Evolutionary conservation across 2,329 filamentous ascomycete species (phyloP).

Genomic region (Phaeoacremonium minimum): DNA sequence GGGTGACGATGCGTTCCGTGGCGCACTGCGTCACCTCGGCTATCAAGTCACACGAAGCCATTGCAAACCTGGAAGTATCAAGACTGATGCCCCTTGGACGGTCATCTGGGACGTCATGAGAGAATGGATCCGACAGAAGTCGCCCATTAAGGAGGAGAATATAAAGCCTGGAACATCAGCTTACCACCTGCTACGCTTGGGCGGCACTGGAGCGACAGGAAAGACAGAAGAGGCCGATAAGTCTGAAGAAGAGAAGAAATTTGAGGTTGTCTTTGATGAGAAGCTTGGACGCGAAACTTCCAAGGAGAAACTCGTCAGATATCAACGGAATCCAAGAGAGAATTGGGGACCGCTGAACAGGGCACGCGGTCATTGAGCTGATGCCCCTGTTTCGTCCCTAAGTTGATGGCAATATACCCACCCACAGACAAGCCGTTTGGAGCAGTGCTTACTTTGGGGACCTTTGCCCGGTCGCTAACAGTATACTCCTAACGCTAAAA

Average conservation of each 20-base stretch:
- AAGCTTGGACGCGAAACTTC: slow-evolving; percentile 66
- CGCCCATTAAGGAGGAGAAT: slow-evolving; percentile 69
- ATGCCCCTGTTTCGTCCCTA: no score
- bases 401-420: no score
- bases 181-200: slow-evolving; percentile 59
- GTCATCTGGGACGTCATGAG: slow-evolving; percentile 91
- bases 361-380: slow-evolving; percentile 38
- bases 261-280: slow-evolving; percentile 68
- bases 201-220: slow-evolving; percentile 25
- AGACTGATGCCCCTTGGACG: slow-evolving; percentile 88
- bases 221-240: slow-evolving; percentile 24
- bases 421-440: no score
- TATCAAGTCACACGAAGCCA: slow-evolving; percentile 84
- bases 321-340: slow-evolving; percentile 83
- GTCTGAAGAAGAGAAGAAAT: slow-evolving; percentile 22
- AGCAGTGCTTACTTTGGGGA: no score
- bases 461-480: no score
- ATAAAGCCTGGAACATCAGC: slow-evolving; percentile 69
- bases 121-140: slow-evolving; percentile 81
- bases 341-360: slow-evolving; percentile 87
- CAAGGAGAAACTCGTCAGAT: slow-evolving; percentile 70
- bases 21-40: slow-evolving; percentile 75
- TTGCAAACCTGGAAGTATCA: slow-evolving; percentile 83
- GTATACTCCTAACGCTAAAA: no score
- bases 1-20: slow-evolving; percentile 72